Base-by-base conservation (phyloP, 108 stramenopile genomes). In the Cyclotella distinguenda region DNA sequence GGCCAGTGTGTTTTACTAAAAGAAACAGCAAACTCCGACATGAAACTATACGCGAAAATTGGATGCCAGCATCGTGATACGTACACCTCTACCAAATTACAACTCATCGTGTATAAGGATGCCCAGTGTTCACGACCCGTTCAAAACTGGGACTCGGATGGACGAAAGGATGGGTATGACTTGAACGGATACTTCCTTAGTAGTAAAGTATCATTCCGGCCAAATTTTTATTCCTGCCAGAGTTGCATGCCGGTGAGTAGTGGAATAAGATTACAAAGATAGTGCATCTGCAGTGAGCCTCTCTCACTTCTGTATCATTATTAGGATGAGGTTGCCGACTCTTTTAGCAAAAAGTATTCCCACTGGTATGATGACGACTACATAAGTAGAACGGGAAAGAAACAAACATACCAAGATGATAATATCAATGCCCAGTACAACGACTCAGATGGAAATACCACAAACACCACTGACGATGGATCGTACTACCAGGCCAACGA, bases 311-410 rank as follows among this genome's bases (percentile, higher is more conserved):
- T 23, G 2, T 6, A 48, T 8, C 12, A 48, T 21, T 48, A 1
- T 19, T 48, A 53, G 56, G 64, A 78, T 10, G 51, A 72, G 42
- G 77, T 94, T n/a, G 80, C 87, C 7, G 74, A 80, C 18, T 80
- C 80, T 15, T 94, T 90, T 60, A 83, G 85, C 70, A 90, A 89
- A 68, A 59, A 53, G 21, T 69, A 77, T 8, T 78, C 74, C 18
- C 83, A 58, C 33, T 94, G 87, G 87, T 94, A 94, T 49, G 89
- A 94, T 57, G 92, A 94, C 61, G 81, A 88, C 47, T 89, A 83
- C 70, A 93, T 93, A 50, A 71, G 69, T 23, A 27, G 80, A 49
- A 58, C 72, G 50, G 86, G 86, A 10, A 58, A 70, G 39, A 81
- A 80, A 58, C 78, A 77, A 60, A 63, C 22, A 25, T 67, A 70